Base-by-base conservation (phyloP, 176 grass and related monocot genomes). In the Rhynchospora tenuis region DNA sequence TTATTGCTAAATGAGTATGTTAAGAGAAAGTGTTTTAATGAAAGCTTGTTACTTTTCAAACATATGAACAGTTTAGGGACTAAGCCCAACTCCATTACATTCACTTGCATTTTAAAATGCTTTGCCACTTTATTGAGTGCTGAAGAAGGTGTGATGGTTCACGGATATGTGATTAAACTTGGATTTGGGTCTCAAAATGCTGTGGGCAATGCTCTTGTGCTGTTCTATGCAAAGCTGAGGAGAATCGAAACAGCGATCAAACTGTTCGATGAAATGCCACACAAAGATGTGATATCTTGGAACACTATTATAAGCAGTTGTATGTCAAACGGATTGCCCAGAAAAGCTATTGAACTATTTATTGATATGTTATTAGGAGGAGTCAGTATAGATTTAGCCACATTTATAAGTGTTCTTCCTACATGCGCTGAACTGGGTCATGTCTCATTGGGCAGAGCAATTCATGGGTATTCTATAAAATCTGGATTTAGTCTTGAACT, bases 401-500 rank as follows among this genome's bases (percentile, higher is more conserved):
- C 95, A 27, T 33, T 94, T 17, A 29, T 90, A 60, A 82, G 90
- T 85, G 90, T 94, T 89, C 84, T 94, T 51, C 89, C 90, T 16
- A 85, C 90, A 85, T 94, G 92, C 82, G 59, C 89, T 59, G 87
- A 76, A 26, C 63, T 86, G 85, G 61, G 59, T 22, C 77, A 64
- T 84, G 71, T 73, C 74, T 87, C 66, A 79, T 44, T 91, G 61
- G 95, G 95, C 16, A 89, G 73, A 85, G 73, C 59, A 29, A 43
- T 94, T 82, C 95, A 94, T 80, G 90, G 90, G 22, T 93, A 87
- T 70, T 86, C 87, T 10, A 79, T 91, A 27, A 98, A 92, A 91
- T 78, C 85, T 74, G 90, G 87, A 31, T 90, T 92, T 42, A 44
- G 80, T 26, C 14, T 59, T 56, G 83, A 97, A 65, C 80, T 84